Evolutionary conservation across 768 basidiomycete species (phyloP), one percentile per base, ranked within the genome.

Genomic region (Coprinopsis sp.): DNA sequence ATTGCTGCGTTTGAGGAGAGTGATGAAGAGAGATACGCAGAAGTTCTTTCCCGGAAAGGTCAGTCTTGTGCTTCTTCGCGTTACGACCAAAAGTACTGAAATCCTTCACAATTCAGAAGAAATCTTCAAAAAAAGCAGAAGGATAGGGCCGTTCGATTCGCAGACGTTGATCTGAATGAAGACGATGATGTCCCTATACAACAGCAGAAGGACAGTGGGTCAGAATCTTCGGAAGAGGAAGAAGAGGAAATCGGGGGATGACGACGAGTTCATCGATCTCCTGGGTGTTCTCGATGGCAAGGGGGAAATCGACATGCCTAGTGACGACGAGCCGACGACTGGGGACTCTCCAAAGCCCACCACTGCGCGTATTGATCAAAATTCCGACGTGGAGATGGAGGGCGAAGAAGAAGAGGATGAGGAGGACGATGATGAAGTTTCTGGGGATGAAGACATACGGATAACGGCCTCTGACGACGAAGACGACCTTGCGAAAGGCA

Each of bases 1-100:
- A 93, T n/a, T 56, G 82, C 73, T 51, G 91, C 88, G 1, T 88
- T 90, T 50, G 87, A 89, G 51, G 85, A 88, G 59, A 81, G 78
- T 46, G 89, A 90, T 27, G 82, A 82, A 47, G 89, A 92, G n/a
- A 69, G 73, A 3, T 91, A 82, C 64, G 81, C 80, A 8, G 83
- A n/a, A 80, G 2, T 84, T 84, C 51, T 78, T 77, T 49, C 66
- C 68, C 8, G 54, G 54, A 23, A 72, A 72, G 59, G 73, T 78
- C 60, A 55, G 68, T 50, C 53, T 25, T 38, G 47, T 56, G 53
- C 18, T 13, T 50, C 37, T 8, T 23, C 31, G 6, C 24, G 45
- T 33, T 42, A 29, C 24, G 14, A 22, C 29, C 49, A 23, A 21
- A 39, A 10, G 16, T 18, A 43, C 29, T 33, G 36, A 50, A 50